Evolutionary conservation across 2,329 filamentous ascomycete species (phyloP), one percentile per base, ranked within the genome.

Genomic region (Pyricularia sp.): DNA sequence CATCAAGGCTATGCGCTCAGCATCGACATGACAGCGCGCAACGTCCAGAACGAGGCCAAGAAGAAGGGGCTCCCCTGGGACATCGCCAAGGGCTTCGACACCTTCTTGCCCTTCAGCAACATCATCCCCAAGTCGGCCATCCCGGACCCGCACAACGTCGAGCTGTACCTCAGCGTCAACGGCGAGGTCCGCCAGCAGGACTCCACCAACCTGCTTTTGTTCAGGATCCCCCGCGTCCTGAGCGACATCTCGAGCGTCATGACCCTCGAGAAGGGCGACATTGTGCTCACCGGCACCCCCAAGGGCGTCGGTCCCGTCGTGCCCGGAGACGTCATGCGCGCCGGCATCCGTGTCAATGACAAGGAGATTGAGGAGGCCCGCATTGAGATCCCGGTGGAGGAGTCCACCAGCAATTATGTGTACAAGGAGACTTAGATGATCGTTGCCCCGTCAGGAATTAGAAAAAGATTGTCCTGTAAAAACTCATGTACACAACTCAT

Each of bases 21-120:
- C 70, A 97, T 99, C 72, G 94, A 99, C 78, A 96, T 99, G 91
- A 99, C 94, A 10, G 94, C 90, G 0, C 89, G 94, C 69, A 97
- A 97, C 76, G 85, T 91, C 7, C 94, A 99, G 78, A 90, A 96
- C 71, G 92, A 97, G 79, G 93, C 93, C 69, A 99, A 97, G 85
- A 91, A 89, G 78, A 96, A 94, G 81, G 92, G 94, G 44, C 86
- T 97, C 19, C 94, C 94, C 8, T 99, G 94, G 94, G 87, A 88
- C 72, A 97, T 97, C 69, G 89, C 91, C 70, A 99, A 99, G 81
- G 94, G 94, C 61, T 99, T 97, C 75, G 94, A 99, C 76, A 97
- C 94, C 3, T 99, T 99, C 80, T 82, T 96, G 63, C 94, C 94
- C 66, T 84, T 99, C 72, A 91, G 88, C 75, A 81, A 88, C 68